These are phyloP conservation scores for Pseudocercospora crystallina DNA, from an alignment of 2,329 filamentous ascomycete species.

Conservation along the genomic window DNA sequence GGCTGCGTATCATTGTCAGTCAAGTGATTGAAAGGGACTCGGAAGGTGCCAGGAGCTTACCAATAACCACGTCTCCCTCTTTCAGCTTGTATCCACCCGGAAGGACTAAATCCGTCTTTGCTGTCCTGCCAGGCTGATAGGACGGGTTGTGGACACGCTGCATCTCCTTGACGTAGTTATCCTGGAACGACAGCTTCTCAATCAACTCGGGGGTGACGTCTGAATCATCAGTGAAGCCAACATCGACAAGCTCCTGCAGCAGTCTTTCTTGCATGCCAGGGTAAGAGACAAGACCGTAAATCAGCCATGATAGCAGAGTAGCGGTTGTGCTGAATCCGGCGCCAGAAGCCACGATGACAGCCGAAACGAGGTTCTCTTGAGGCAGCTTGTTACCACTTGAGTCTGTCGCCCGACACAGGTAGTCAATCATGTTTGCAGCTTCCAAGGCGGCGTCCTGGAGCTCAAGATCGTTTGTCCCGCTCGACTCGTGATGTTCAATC, in stretches of 20 bases:
- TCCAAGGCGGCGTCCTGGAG: conserved; percentile 40
- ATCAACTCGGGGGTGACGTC: conserved; percentile 39
- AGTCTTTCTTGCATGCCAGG: conserved; percentile 57
- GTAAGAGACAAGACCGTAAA: conserved; percentile 57
- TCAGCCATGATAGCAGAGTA: conserved; percentile 58
- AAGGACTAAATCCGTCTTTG: conserved; percentile 56
- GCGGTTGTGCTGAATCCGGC: conserved; percentile 63
- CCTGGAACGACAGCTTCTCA: conserved; percentile 52
- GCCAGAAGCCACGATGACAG: conserved; percentile 54
- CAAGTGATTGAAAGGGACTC: not conserved
- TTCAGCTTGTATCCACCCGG: conserved; percentile 61
- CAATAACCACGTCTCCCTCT: conserved; percentile 53
- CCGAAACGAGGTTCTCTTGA: conserved; percentile 40
- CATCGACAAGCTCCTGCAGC: conserved; percentile 56
- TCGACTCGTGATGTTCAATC: conserved; percentile 37
- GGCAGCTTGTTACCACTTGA: conserved; percentile 57
- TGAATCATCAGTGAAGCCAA: conserved; percentile 36
- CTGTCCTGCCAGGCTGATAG: conserved; percentile 60
- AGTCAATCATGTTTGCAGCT: conserved; percentile 44
- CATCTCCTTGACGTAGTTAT: conserved; percentile 62
- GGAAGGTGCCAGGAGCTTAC: not conserved
- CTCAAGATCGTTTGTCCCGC: conserved; percentile 36
- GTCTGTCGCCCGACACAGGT: conserved; percentile 55
- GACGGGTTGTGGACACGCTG: conserved; percentile 61
- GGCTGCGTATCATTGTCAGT: conserved; percentile 29